Evolutionary conservation across 331 rosid genomes (phyloP), one percentile per base, ranked within the genome.

Genomic region (Quercus lobata): DNA sequence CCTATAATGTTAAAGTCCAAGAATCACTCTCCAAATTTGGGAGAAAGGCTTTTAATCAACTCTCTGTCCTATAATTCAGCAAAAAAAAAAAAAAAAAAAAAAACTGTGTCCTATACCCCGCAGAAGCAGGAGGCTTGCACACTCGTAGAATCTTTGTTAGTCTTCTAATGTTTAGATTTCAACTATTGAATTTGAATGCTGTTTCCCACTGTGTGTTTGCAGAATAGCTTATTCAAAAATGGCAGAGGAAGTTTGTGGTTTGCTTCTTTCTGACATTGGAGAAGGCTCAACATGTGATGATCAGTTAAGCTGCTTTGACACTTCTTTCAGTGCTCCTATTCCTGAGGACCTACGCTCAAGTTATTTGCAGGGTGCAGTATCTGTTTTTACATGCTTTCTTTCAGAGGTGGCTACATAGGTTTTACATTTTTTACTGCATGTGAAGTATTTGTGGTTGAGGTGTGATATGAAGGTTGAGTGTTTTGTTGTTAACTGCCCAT

Each of bases 181-280:
- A 34, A 19, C 25, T 27, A 29, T 35, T 35, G 53, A 68, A 10
- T 68, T 56, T 77, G 25, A 58, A 25, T 81, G 49, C 72, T 69
- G 44, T 54, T 79, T 58, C 34, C 74, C 34, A 46, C 76, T 76
- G 62, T 72, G 62, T 72, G 55, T 73, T 27, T 76, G 81, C 87
- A 95, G 99, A 79, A 88, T 90, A 72, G 96, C 76, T 37, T 93
- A 87, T 87, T 93, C 99, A 16, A 93, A 89, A 88, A 95, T 95
- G 98, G 96, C 90, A 0, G 84, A 93, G 49, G 93, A 93, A 85
- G 86, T 93, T 61, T 83, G 94, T 81, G 83, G 87, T 61, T 77
- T 90, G 83, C 92, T 95, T 80, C 89, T 95, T 65, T 88, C 91
- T 46, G 83, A 80, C 81, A 82, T 90, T 6, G 87, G 89, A 1